Evolutionary conservation across 768 basidiomycete species (phyloP), one percentile per base, ranked within the genome.

Genomic region (Mycena alexandri): DNA sequence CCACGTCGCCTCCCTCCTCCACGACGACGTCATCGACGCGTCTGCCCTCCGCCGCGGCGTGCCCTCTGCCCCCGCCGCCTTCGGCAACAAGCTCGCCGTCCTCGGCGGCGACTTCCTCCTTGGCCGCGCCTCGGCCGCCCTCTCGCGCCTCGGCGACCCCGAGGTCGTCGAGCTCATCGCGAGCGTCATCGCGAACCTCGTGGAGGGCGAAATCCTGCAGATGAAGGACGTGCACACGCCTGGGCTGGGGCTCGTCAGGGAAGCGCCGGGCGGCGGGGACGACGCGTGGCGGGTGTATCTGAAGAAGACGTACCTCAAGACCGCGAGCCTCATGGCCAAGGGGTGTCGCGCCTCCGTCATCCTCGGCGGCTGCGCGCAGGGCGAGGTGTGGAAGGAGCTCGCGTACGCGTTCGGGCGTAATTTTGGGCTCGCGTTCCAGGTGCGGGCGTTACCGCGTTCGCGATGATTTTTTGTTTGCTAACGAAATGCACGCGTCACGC

Each of bases 351-450:
- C 93, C 16, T 89, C 93, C 0, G 95, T 95, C 13, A 90, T 97
- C 2, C 84, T 99, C 0, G 97, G 96, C 3, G 97, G 97, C 24
- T 92, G 86, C 64, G 83, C 79, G 63, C 90, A 94, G 73, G 94
- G 92, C 10, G 96, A 98, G 74, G 78, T 91, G 11, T 93, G 94
- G 85, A 96, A 95, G 78, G 96, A 98, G 76, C 87, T 92, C 33
- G 97, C 97, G n/a, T 99, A 98, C 80, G 94, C 94, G 5, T 98
- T 96, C 79, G 96, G 96, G 2, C 82, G 95, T 66, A 96, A 98
- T 79, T 77, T 98, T 29, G 96, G 96, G 0, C 94, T 98, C 63
- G 96, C 96, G 5, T 98, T 98, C 81, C 96, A 98, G 87, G 95
- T 95, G 69, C 60, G 83, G 78, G 33, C 22, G 14, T 51, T 55